Base-by-base conservation (phyloP, 1,284 basidiomycete genomes). In the Neonothopanus nambi region DNA sequence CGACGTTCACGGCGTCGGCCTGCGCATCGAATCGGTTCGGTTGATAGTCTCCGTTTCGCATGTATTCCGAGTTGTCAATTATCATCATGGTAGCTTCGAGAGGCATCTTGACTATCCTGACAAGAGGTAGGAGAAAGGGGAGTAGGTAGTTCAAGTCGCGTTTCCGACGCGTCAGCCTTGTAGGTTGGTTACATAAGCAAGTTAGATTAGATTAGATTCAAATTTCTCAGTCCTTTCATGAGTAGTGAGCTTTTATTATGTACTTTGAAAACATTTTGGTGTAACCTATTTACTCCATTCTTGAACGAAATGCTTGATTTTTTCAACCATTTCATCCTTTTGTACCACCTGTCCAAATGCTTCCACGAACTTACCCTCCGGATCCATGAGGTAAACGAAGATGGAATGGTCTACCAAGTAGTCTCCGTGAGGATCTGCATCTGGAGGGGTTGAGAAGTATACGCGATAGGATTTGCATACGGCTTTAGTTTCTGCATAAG, bases 351-450 rank as follows among this genome's bases (percentile, higher is more conserved):
- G 93, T 11, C 96, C 97, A 68, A 98, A 98, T 3, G 97, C 96
- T 64, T 99, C 95, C 2, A 98, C 93, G 63, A 98, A 99, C 65
- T 90, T 81, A 17, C 96, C 96, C 7, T 87, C 73, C 1, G 97
- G 96, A 67, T 98, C 95, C 95, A 99, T 98, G 33, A 99, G 81
- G 72, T 99, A 99, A 67, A 99, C 93, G 70, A 95, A 98, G 68
- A 98, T 98, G 49, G 89, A 89, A 72, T 98, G 95, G 70, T 97
- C 95, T 28, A 99, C 96, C 48, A 99, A 82, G 69, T 99, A 99
- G 75, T 99, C 96, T 48, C 85, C 86, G 18, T 77, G 83, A 0
- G 95, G 85, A 64, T 91, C 85, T 5, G 95, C 93, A 63, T 91
- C 78, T 3, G 94, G 94, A 3, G 96, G 97, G 5, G 96, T 98